phyloP scores from a whole-genome alignment of 2,329 filamentous ascomycete genomes.

The Ophiognomonia clavigignenti-juglandacearum region DNA sequence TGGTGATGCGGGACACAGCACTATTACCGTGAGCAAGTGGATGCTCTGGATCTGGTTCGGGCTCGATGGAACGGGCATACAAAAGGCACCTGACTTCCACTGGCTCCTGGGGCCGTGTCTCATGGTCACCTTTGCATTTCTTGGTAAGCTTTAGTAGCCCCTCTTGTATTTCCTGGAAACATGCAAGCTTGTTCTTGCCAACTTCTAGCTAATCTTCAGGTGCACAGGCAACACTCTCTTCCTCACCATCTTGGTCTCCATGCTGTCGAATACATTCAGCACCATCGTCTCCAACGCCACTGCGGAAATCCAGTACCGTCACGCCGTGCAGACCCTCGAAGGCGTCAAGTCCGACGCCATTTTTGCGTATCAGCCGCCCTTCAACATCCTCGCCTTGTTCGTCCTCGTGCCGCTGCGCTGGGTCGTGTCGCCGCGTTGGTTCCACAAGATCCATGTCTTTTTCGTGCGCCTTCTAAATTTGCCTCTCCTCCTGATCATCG shows the following conservation, averaged over 20 bases:
- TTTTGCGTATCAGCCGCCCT: conserved; percentile 77
- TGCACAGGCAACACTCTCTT: conserved; percentile 69
- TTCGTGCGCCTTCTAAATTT: conserved; percentile 70
- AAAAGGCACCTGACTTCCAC: conserved; percentile 65
- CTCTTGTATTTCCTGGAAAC: too few species aligned
- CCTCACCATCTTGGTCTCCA: conserved; percentile 83
- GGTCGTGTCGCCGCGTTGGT: conserved; percentile 75
- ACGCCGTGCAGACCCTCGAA: conserved; percentile 76
- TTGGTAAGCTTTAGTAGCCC: too few species aligned
- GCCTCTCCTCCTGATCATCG: conserved; percentile 68
- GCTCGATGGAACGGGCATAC: conserved; percentile 66
- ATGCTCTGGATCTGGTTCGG: conserved; percentile 95
- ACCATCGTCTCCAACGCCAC: conserved; percentile 72
- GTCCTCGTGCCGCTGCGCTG: conserved; percentile 74
- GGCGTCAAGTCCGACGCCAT: conserved; percentile 81
- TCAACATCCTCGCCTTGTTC: conserved; percentile 74
- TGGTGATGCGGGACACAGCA: conserved; percentile 55
- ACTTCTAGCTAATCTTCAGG: not conserved
- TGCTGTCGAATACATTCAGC: conserved; percentile 79
- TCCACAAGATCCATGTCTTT: conserved; percentile 83
- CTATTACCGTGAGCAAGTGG: conserved; percentile 77
- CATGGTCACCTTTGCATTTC: conserved; percentile 80
- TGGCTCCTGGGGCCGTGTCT: conserved; percentile 71
- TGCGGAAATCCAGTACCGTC: conserved; percentile 79
- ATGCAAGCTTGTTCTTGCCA: too few species aligned